phyloP scores from a whole-genome alignment of 1,284 basidiomycete genomes.

The Microbotryum saponariae region DNA sequence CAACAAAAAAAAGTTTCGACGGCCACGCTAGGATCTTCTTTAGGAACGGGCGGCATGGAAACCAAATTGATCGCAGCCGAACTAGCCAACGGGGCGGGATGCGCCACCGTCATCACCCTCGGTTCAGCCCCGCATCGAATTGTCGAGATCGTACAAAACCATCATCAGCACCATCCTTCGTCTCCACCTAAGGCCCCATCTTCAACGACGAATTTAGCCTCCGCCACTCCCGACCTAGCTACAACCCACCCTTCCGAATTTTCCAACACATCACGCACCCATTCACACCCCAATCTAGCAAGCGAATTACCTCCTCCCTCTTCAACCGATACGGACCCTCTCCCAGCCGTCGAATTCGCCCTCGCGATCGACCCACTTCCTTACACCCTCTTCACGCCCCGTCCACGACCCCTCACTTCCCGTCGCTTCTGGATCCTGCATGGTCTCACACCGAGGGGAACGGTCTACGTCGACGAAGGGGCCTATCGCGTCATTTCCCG shows the following conservation, averaged over 20 bases:
- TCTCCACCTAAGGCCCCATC: neutral
- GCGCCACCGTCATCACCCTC: slow-evolving; percentile 84
- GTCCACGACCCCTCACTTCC: slow-evolving; percentile 66
- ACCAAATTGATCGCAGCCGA: slow-evolving; percentile 98
- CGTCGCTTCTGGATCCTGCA: slow-evolving; percentile 94
- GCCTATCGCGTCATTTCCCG: slow-evolving; percentile 77
- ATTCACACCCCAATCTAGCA: neutral
- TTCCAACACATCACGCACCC: neutral
- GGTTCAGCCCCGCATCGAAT: slow-evolving; percentile 73
- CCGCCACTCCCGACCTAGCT: neutral
- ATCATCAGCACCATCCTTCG: slow-evolving; percentile 37
- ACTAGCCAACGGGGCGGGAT: slow-evolving; percentile 89
- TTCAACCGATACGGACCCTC: neutral
- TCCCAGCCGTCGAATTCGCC: slow-evolving; percentile 25
- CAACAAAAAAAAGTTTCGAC: slow-evolving; percentile 66
- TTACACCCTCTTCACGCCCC: slow-evolving; percentile 81
- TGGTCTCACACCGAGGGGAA: slow-evolving; percentile 79
- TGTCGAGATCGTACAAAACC: slow-evolving; percentile 70
- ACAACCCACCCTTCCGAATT: neutral
- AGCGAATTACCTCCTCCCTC: neutral
- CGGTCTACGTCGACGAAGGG: slow-evolving; percentile 78
- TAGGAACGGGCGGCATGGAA: slow-evolving; percentile 98
- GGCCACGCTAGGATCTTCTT: slow-evolving; percentile 76
- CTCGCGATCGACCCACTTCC: slow-evolving; percentile 48
- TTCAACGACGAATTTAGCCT: neutral